phyloP scores from a whole-genome alignment of 2,329 filamentous ascomycete species.

The Monascus ruber region DNA sequence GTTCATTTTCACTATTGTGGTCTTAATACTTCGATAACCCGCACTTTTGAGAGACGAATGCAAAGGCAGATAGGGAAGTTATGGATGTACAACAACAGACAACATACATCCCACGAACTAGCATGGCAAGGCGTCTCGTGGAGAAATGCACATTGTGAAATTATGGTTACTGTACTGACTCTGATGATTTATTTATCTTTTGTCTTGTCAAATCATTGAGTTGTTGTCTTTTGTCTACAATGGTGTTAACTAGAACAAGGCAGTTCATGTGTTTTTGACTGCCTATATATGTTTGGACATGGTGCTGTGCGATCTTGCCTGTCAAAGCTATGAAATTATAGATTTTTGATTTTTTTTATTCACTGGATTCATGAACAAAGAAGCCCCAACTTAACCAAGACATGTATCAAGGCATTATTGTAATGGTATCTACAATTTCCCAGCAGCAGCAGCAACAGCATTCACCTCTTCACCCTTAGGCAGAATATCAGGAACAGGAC shows the following conservation, averaged over 20 bases:
- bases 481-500: slow-evolving; percentile 73
- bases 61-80: not conserved
- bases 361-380: no score
- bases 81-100: not conserved
- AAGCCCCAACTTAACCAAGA: not conserved
- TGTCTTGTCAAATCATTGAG: not conserved
- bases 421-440: not conserved
- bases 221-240: not conserved
- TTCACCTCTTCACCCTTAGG: slow-evolving; percentile 64
- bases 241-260: no score
- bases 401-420: not conserved
- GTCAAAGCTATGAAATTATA: no score
- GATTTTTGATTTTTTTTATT: no score
- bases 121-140: not conserved
- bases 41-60: not conserved
- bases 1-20: no score
- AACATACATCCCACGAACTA: not conserved
- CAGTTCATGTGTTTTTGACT: no score
- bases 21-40: no score
- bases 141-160: not conserved
- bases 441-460: slow-evolving; percentile 12
- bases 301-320: no score
- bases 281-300: no score
- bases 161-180: not conserved
- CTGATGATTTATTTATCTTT: not conserved